These are phyloP conservation scores for Metschnikowia similis DNA, from an alignment of 805 yeast species.

Conservation along the genomic window DNA sequence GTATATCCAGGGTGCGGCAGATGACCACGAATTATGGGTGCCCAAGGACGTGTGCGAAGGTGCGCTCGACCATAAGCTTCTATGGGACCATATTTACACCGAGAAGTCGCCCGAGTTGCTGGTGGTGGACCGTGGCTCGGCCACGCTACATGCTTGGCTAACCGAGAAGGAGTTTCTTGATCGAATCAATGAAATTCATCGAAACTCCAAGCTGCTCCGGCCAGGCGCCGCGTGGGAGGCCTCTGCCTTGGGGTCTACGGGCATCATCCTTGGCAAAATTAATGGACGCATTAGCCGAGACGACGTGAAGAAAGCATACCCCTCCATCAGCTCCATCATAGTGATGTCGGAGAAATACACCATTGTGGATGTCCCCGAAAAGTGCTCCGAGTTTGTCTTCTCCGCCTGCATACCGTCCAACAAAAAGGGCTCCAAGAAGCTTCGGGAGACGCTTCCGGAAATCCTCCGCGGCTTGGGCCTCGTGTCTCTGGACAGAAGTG, in stretches of 20 bases:
- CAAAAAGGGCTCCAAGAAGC: conserved; percentile 64
- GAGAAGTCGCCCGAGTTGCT: conserved; percentile 9
- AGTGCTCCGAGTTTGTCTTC: conserved; percentile 5
- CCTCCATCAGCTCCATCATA: conserved; percentile 15
- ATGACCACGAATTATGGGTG: conserved; percentile 86
- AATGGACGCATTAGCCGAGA: conserved; percentile 11
- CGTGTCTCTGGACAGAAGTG: conserved; percentile 5
- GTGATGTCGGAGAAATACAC: conserved; percentile 21
- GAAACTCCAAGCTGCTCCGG: neutral
- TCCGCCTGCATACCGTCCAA: conserved; percentile 27
- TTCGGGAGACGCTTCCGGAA: conserved; percentile 45
- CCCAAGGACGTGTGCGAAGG: conserved; percentile 37
- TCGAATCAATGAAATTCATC: conserved; percentile 15
- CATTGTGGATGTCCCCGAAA: conserved; percentile 9
- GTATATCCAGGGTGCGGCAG: conserved; percentile 92
- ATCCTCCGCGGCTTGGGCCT: conserved; percentile 27
- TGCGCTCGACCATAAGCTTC: conserved; percentile 46
- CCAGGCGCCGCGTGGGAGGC: conserved; percentile 8
- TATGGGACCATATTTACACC: conserved; percentile 45
- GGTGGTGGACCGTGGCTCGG: conserved; percentile 21
- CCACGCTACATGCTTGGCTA: conserved; percentile 20
- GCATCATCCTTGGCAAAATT: conserved; percentile 27
- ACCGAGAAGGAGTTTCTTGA: conserved; percentile 22
- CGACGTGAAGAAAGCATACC: neutral
- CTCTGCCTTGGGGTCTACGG: conserved; percentile 20